Conservation (phyloP, 2,329 filamentous ascomycete species). For the Bipolaris cookei region DNA sequence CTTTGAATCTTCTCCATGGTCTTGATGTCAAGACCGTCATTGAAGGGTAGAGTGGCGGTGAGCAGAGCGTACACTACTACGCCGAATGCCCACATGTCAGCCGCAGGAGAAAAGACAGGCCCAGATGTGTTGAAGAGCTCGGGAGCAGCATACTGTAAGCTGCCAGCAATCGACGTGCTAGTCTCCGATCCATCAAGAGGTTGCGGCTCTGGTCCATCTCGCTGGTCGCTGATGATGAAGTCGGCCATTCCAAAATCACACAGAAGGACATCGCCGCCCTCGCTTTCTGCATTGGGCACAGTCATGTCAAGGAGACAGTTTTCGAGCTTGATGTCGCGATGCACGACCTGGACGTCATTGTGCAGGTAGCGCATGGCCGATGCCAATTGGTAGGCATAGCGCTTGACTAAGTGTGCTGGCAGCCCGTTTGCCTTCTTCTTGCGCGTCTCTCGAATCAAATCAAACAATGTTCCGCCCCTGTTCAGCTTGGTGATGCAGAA, state of each 20-base stretch:
- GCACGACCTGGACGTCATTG: constrained; percentile 69
- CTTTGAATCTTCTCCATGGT: constrained; percentile 65
- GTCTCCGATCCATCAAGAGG: constrained; percentile 55
- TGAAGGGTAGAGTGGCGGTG: constrained; percentile 67
- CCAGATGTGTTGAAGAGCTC: constrained; percentile 53
- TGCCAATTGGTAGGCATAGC: constrained; percentile 68
- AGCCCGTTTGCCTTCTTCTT: constrained; percentile 53
- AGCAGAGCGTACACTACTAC: constrained; percentile 67
- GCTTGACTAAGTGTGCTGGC: constrained; percentile 59
- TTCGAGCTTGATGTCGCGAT: constrained; percentile 72
- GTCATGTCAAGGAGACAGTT: constrained; percentile 69
- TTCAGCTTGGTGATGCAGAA: constrained; percentile 71
- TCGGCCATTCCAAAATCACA: constrained; percentile 75
- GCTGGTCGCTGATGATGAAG: constrained; percentile 65
- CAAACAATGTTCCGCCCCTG: constrained; percentile 68
- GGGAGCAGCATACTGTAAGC: constrained; percentile 62
- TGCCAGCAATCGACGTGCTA: constrained; percentile 65
- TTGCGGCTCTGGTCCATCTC: constrained; percentile 58
- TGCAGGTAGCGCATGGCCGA: constrained; percentile 70
- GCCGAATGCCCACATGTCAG: constrained; percentile 72
- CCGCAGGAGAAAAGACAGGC: constrained; percentile 59
- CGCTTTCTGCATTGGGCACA: constrained; percentile 53
- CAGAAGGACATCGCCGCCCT: constrained; percentile 64
- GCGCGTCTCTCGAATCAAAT: constrained; percentile 64
- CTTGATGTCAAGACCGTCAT: constrained; percentile 64